Evolutionary conservation across 129 eudicot genomes (phyloP).

Genomic region (Saussurea involucrata): DNA sequence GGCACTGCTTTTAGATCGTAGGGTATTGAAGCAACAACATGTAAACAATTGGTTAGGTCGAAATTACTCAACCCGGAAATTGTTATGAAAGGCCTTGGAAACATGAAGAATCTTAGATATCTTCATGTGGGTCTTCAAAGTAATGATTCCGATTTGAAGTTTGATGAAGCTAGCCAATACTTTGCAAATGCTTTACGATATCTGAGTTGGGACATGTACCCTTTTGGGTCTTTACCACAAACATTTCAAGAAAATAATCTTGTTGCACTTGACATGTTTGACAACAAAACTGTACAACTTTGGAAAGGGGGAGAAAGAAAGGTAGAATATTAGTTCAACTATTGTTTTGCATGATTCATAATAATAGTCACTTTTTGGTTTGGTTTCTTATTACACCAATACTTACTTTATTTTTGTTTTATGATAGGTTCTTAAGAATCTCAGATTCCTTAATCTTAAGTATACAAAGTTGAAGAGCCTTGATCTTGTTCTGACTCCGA

Average conservation of each 20-base stretch:
- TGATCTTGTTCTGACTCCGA: not conserved
- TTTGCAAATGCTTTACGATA: not conserved
- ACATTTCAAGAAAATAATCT: not conserved
- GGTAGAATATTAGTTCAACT: not conserved
- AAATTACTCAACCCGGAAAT: not conserved
- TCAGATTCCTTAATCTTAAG: not conserved
- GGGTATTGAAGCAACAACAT: slow-evolving; percentile 3
- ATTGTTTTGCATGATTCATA: not conserved
- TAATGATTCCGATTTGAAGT: not conserved
- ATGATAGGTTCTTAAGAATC: not conserved
- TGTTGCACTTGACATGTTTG: not conserved
- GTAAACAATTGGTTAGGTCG: not conserved
- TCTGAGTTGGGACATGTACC: not conserved
- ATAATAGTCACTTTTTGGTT: not conserved
- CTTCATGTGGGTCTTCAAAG: not conserved
- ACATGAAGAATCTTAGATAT: not conserved
- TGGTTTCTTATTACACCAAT: not conserved
- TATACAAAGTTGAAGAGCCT: not conserved
- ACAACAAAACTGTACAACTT: not conserved
- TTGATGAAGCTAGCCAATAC: not conserved
- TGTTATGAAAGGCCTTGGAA: not conserved
- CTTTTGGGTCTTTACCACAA: not conserved
- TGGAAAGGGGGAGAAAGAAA: not conserved
- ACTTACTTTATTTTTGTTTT: not conserved
- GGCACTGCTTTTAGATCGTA: not conserved